Percentiles rank a stretch among this genome's conserved stretches.
Evolutionary conservation across 768 basidiomycete species (phyloP).

Genomic region (Boletales sp.): DNA sequence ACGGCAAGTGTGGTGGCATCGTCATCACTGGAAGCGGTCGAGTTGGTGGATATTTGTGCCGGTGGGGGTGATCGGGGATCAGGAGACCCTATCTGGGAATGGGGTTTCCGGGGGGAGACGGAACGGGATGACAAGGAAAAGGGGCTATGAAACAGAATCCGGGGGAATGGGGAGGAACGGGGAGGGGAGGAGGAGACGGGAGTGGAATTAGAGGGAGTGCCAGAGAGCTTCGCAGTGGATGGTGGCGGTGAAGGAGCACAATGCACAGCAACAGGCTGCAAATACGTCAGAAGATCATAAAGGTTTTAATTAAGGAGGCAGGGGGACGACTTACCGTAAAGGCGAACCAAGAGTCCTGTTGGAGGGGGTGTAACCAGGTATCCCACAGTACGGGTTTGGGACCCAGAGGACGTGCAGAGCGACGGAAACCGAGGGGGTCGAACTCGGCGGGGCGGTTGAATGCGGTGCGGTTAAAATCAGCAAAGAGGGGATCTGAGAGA

Average conservation of each 20-base stretch:
- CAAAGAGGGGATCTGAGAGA: conserved; percentile 41
- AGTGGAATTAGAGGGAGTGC: not conserved
- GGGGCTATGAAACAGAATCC: conserved; percentile 4
- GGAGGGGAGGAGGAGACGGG: not conserved
- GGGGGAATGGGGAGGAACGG: conserved; percentile 6
- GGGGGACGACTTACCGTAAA: conserved; percentile 10
- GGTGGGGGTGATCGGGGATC: not conserved
- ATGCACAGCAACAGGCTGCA: conserved; percentile 19
- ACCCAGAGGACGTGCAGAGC: conserved; percentile 3
- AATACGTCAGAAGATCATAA: not conserved
- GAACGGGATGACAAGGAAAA: not conserved
- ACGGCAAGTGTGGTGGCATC: conserved; percentile 5
- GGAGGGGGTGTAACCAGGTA: conserved; percentile 5
- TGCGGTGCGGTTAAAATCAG: conserved; percentile 29
- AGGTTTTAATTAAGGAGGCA: not conserved
- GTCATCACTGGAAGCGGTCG: not conserved
- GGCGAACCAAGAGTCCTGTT: conserved; percentile 6
- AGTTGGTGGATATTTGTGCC: no score
- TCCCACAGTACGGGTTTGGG: conserved; percentile 18
- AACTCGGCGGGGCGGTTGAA: not conserved
- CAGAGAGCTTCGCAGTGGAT: not conserved
- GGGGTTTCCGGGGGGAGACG: not conserved
- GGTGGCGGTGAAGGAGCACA: not conserved
- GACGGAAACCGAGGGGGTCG: conserved; percentile 2
- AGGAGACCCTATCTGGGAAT: not conserved